A percentile compares a stretch with the other conserved stretches of the same genome.
Conservation (phyloP, 2,329 filamentous ascomycete species). For the Pseudogymnoascus sp. region DNA sequence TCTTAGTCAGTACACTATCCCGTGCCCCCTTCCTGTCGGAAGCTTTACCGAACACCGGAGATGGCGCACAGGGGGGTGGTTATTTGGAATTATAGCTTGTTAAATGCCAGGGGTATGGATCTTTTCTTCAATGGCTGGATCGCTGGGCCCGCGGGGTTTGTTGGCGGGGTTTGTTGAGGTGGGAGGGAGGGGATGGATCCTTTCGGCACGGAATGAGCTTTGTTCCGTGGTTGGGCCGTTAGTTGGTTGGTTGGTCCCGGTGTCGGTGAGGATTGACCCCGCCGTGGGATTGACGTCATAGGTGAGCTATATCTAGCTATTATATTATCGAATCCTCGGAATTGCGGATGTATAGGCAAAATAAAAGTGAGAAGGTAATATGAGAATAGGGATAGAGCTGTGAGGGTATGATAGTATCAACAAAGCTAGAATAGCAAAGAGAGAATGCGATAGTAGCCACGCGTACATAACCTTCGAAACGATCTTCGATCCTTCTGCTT, state of each 20-base stretch:
- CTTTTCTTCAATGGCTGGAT: background rate
- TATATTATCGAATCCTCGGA: too few species aligned
- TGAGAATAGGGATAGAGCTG: background rate
- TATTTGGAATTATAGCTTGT: slow-evolving; percentile 10
- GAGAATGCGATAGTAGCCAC: background rate
- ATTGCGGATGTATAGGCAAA: too few species aligned
- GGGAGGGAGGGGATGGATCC: background rate
- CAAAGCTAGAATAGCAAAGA: too few species aligned
- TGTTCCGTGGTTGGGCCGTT: slow-evolving; percentile 1
- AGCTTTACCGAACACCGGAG: background rate
- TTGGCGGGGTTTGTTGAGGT: slow-evolving; percentile 7
- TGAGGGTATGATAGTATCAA: background rate
- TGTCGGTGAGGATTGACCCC: slow-evolving; percentile 1
- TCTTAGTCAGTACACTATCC: background rate
- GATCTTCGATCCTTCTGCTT: background rate
- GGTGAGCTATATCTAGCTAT: background rate
- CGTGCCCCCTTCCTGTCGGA: background rate
- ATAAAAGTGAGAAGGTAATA: too few species aligned
- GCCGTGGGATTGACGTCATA: background rate
- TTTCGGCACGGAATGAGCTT: background rate
- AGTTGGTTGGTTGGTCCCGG: background rate
- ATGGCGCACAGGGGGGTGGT: background rate
- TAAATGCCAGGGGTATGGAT: background rate
- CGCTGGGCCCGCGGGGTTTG: background rate
- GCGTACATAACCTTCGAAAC: background rate